Conservation (phyloP, 805 yeast genomes). For the Candida hispaniensis region DNA sequence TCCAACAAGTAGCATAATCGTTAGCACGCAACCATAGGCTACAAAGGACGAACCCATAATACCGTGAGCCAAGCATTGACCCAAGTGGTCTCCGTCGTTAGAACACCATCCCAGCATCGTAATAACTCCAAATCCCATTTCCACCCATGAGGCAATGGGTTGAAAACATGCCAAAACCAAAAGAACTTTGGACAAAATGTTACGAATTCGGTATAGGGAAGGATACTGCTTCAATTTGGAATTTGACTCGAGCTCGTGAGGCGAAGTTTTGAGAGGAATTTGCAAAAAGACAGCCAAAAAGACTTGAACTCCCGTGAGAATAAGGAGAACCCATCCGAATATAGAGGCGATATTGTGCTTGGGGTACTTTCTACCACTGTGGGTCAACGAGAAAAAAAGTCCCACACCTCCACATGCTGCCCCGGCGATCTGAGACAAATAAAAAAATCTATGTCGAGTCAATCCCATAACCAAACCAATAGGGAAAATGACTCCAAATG, state of each 20-base stretch:
- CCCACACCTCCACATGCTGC: slow-evolving; percentile 30
- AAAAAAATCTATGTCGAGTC: slow-evolving; percentile 30
- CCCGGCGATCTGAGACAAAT: slow-evolving; percentile 31
- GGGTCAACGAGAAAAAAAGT: slow-evolving; percentile 32
- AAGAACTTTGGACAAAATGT: slow-evolving; percentile 21
- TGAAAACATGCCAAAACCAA: slow-evolving; percentile 27
- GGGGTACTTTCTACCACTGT: slow-evolving; percentile 30
- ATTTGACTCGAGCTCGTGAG: slow-evolving; percentile 19
- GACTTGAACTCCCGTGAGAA: slow-evolving; percentile 27
- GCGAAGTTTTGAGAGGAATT: slow-evolving; percentile 9
- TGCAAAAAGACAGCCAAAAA: slow-evolving; percentile 29
- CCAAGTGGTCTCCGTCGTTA: slow-evolving; percentile 51
- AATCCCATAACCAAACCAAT: slow-evolving; percentile 33
- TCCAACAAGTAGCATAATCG: slow-evolving; percentile 58
- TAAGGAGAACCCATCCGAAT: slow-evolving; percentile 30
- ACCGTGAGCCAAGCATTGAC: slow-evolving; percentile 95
- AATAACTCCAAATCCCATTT: slow-evolving; percentile 69
- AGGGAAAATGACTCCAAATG: slow-evolving; percentile 34
- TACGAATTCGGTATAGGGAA: slow-evolving; percentile 27
- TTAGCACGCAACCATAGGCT: slow-evolving; percentile 61
- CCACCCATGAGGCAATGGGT: slow-evolving; percentile 58
- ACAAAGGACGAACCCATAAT: slow-evolving; percentile 91
- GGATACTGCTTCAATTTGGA: slow-evolving; percentile 30
- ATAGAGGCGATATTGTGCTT: slow-evolving; percentile 29
- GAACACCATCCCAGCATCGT: slow-evolving; percentile 84